These are phyloP conservation scores for Candolleomyces eurysporus DNA, from an alignment of 768 basidiomycete genomes.

Conservation along the genomic window DNA sequence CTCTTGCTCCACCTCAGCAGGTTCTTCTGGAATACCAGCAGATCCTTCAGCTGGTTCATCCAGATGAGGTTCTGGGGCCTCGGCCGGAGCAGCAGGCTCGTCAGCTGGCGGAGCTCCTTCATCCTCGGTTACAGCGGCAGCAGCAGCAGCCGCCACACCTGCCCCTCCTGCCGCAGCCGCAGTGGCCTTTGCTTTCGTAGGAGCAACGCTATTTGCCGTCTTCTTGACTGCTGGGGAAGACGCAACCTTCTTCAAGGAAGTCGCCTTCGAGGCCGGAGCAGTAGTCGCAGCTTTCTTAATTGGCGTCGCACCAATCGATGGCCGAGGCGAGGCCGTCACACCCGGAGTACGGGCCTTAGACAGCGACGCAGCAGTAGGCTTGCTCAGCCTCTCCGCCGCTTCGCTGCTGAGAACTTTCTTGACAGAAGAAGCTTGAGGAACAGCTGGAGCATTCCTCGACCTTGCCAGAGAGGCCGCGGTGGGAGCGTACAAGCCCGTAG, in stretches of 20 bases:
- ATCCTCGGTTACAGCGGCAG: too few relatives aligned
- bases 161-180: too few relatives aligned
- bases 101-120: too few relatives aligned
- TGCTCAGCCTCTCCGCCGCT: conserved; percentile 66
- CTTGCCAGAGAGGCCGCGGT: conserved; percentile 80
- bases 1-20: too few relatives aligned
- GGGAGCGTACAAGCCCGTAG: conserved; percentile 72
- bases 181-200: too few relatives aligned
- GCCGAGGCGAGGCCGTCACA: background rate
- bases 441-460: conserved; percentile 51
- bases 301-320: background rate
- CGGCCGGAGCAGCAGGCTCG: too few relatives aligned
- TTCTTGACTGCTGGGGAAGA: too few relatives aligned
- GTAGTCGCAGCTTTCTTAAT: background rate
- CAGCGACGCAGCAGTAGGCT: conserved; percentile 79
- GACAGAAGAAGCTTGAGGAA: conserved; percentile 47
- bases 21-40: too few relatives aligned
- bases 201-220: too few relatives aligned
- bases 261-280: background rate
- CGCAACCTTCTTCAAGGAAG: background rate
- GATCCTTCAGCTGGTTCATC: too few relatives aligned
- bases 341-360: conserved; percentile 43
- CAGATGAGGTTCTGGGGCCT: too few relatives aligned
- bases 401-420: conserved; percentile 53
- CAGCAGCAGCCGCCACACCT: too few relatives aligned